A percentile compares a stretch with the other conserved stretches of the same genome.
Evolutionary conservation across 73 alveolate genomes (phyloP).

Genomic region (Urostyla sp.): DNA sequence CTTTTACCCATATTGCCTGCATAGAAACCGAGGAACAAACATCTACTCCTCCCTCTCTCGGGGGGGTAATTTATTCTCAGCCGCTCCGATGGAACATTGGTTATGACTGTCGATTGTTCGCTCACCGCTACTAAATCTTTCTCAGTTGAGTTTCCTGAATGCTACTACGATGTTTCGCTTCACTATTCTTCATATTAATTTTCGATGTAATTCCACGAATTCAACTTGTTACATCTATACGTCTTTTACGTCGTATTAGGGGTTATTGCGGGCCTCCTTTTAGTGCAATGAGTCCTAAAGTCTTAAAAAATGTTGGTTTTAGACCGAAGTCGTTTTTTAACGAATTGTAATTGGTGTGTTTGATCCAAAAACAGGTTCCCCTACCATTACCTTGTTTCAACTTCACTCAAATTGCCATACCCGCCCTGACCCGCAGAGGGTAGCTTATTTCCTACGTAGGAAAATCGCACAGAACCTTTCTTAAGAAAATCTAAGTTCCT

Average conservation of each 20-base stretch:
- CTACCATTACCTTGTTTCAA: slow-evolving; percentile 74
- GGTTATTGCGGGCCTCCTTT: slow-evolving; percentile 57
- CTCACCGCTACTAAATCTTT: slow-evolving; percentile 56
- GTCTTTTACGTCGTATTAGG: not conserved
- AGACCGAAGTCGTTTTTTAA: not conserved
- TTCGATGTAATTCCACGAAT: not conserved
- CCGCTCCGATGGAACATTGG: not conserved
- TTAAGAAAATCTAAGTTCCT: not conserved
- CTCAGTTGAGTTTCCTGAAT: slow-evolving; percentile 16
- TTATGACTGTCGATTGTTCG: not conserved
- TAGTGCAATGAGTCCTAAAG: slow-evolving; percentile 27
- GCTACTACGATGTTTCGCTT: slow-evolving; percentile 57
- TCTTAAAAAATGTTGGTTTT: not conserved
- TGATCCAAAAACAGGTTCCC: slow-evolving; percentile 45
- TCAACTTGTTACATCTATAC: not conserved
- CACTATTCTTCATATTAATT: slow-evolving; percentile 23
- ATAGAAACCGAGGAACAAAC: too few relatives aligned
- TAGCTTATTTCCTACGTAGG: not conserved
- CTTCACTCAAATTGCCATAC: slow-evolving; percentile 66
- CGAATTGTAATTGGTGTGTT: too few relatives aligned
- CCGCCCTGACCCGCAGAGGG: slow-evolving; percentile 43
- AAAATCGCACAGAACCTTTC: too few relatives aligned
- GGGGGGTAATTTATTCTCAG: too few relatives aligned
- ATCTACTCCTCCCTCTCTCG: too few relatives aligned
- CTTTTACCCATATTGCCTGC: slow-evolving; percentile 37